Evolutionary conservation across 2,329 filamentous ascomycete genomes (phyloP).

Genomic region (Ceratocystis alfenasii): DNA sequence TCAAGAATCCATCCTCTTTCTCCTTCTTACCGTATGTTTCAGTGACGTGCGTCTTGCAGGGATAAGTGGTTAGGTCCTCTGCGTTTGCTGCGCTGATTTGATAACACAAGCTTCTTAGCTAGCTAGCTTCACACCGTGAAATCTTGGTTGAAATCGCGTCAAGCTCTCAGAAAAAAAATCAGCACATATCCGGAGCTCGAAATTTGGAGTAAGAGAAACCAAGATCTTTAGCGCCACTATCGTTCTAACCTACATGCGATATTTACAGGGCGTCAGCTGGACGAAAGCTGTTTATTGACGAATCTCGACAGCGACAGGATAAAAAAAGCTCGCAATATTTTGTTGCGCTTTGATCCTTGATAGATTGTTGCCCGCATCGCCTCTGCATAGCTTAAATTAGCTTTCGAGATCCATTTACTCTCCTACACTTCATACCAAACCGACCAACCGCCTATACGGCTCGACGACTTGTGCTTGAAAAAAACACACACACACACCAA

Average conservation of each 20-base stretch:
- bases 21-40: constrained; percentile 2
- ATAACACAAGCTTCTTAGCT: neutral
- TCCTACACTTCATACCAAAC: too few species aligned
- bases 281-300: neutral
- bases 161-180: neutral
- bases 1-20: neutral
- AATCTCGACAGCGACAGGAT: neutral
- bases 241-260: neutral
- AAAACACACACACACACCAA: too few species aligned
- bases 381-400: neutral
- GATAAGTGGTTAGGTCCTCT: neutral
- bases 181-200: neutral
- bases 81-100: neutral
- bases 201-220: constrained; percentile 3
- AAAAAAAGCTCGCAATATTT: neutral
- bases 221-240: neutral
- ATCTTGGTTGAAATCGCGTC: neutral
- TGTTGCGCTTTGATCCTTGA: neutral
- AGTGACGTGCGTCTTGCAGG: constrained; percentile 5
- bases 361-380: neutral
- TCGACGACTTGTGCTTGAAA: neutral
- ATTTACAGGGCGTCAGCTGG: neutral
- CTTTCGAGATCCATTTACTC: neutral
- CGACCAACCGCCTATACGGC: neutral
- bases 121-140: neutral